Base-by-base conservation (phyloP, 805 yeast genomes). In the Candida piceae region DNA sequence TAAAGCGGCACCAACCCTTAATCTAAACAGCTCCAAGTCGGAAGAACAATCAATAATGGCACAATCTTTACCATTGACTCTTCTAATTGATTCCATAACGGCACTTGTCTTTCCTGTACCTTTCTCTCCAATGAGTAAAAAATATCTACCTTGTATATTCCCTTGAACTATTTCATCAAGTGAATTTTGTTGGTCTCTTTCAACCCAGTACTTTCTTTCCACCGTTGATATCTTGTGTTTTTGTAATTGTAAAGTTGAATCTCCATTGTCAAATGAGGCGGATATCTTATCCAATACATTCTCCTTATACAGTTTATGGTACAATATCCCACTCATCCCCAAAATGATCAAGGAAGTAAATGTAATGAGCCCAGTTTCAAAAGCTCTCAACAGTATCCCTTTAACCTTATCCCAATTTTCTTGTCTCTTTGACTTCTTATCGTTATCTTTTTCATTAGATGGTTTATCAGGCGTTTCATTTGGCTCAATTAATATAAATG, bases 61-160 rank as follows among this genome's bases (percentile, higher is more conserved):
- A 34, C 86, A 84, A 48, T 80, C 75, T 34, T 62, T 58, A 0
- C 89, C 86, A 26, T 70, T 63, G 2, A 74, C 76, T 45, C 78
- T 73, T 40, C 76, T 71, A 67, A 85, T 74, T 3, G 87, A 72
- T 45, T 84, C 87, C 49, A 82, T 58, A 12, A 85, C 67, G 65
- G 86, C 70, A 1, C 90, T 79, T 1, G 88, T 79, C 53, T 84
- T 84, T 2, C 95, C 95, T 0, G 93, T 84, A 1, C 95, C 95
- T 54, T 85, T 84, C 55, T 84, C 95, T 21, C 95, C 95, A 28
- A 85, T 72, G 9, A 85, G 53, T 32, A 85, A 61, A 51, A 76
- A 80, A 59, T 84, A 85, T 13, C 90, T 57, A 0, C 95, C 94
- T 5, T 59, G 60, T 2, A 73, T 62, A n/a, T 69, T 58, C 1